These are phyloP conservation scores for Cinnamomum micranthum DNA, from an alignment of 164 flowering plant species.

Conservation along the genomic window DNA sequence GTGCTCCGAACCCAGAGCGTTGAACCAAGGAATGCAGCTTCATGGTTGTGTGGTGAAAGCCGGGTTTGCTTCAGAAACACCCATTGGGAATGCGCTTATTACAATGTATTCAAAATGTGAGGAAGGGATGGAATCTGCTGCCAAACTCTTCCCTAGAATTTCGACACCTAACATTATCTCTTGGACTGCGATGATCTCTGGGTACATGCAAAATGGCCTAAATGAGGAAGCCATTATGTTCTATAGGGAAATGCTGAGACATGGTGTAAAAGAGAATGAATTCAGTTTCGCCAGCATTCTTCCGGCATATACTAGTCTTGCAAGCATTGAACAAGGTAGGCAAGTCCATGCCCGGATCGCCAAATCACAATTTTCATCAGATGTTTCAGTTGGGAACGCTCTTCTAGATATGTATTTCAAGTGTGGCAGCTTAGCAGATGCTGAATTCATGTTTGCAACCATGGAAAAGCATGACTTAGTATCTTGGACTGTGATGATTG, in stretches of 20 bases:
- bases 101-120: conserved; percentile 32
- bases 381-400: conserved; percentile 25
- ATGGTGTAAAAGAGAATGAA: conserved; percentile 26
- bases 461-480: conserved; percentile 32
- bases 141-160: conserved; percentile 13
- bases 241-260: conserved; percentile 22
- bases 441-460: conserved; percentile 22
- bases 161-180: conserved; percentile 21
- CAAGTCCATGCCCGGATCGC: conserved; percentile 31
- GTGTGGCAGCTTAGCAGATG: conserved; percentile 31
- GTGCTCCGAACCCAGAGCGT: conserved; percentile 20
- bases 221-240: conserved; percentile 23
- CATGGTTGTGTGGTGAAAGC: conserved; percentile 23
- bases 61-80: conserved; percentile 23
- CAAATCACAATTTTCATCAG: conserved; percentile 16
- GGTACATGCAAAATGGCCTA: conserved; percentile 27
- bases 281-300: conserved; percentile 32
- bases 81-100: conserved; percentile 24
- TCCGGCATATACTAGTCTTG: conserved; percentile 22
- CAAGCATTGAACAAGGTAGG: conserved; percentile 28
- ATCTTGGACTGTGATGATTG: conserved; percentile 37
- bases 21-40: conserved; percentile 22
- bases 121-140: conserved; percentile 19
- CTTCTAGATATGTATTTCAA: conserved; percentile 35
- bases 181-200: conserved; percentile 28